Conservation (phyloP, 164 flowering plant species). For the Macadamia integrifolia region DNA sequence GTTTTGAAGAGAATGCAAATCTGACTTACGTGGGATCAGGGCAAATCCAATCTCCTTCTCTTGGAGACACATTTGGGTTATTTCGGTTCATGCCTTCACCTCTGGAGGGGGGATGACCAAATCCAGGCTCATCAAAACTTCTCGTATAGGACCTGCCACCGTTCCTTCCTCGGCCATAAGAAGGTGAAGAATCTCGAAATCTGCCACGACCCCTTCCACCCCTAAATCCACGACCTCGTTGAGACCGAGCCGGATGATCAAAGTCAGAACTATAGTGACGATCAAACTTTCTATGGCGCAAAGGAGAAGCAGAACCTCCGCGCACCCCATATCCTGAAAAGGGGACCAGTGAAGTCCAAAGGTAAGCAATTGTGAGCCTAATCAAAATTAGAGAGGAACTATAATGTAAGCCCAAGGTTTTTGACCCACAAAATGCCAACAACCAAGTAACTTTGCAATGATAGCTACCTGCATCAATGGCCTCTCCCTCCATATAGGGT, state of each 20-base stretch:
- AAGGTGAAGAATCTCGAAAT: conserved; percentile 65
- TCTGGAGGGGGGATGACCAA: conserved; percentile 47
- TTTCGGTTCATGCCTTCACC: conserved; percentile 50
- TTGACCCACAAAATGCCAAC: conserved; percentile 13
- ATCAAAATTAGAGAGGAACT: not conserved
- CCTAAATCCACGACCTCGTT: conserved; percentile 54
- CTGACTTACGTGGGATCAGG: conserved; percentile 68
- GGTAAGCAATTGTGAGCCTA: conserved; percentile 16
- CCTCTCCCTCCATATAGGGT: conserved; percentile 23
- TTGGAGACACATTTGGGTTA: conserved; percentile 82
- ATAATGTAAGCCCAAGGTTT: conserved; percentile 1
- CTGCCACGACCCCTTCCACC: conserved; percentile 64
- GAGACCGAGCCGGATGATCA: conserved; percentile 37
- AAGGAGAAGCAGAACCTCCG: conserved; percentile 79
- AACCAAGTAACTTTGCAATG: conserved; percentile 19
- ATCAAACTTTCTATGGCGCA: conserved; percentile 53
- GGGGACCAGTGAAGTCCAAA: conserved; percentile 29
- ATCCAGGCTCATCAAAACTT: conserved; percentile 48
- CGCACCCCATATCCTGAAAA: conserved; percentile 81
- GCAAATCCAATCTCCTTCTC: conserved; percentile 96
- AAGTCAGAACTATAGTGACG: conserved; percentile 47
- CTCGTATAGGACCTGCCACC: conserved; percentile 52
- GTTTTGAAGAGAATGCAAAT: not conserved
- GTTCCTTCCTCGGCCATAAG: conserved; percentile 64
- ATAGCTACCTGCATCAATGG: conserved; percentile 20